Evolutionary conservation across 768 basidiomycete genomes (phyloP), one percentile per base, ranked within the genome.

Genomic region (Pisolithus sp.): DNA sequence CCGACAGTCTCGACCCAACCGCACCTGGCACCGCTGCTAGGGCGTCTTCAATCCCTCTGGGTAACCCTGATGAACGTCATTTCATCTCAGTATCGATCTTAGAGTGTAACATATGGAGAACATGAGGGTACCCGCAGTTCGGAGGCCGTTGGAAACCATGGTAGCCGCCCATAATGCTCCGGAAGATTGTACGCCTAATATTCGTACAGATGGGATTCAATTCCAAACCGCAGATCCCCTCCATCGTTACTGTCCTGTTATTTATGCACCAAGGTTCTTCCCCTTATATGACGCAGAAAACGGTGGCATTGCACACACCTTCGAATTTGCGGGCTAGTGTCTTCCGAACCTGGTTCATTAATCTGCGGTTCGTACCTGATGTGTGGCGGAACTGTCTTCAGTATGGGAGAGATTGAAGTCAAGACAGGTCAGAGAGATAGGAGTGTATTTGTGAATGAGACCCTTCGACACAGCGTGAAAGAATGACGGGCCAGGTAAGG

Each of bases 201-300:
- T 30, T 30, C 28, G 28, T 9, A 30, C 8, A 7, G 28, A 30
- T 30, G 28, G 4, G 28, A 9, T 7, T 26, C 3, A 26, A 30
- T 30, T 30, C 28, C 28, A 30, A 4, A 7, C 28, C 28, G 28
- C 28, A 30, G 28, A 30, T 34, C 34, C 34, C 12, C 59, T 63
- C 37, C 52, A 7, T 18, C 1, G 18, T 20, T 15, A 40, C 39
- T 40, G 39, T 36, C 70, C 77, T 9, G 74, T 66, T 3, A 77
- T 80, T 30, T 71, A 78, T 54, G 72, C 73, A 1, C 72, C 73
- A 7, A 60, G 71, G 6, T 67, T 81, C 60, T 78, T 81, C 53
- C 68, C 73, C 62, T 61, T 80, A 26, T 80, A 80, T 61, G 52
- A 60, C 50, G 39, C 72, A 52, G 64, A 53, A n/a, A 64, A 20